These are phyloP conservation scores for Ganoderma lingzhi DNA, from an alignment of 1,284 basidiomycete genomes.

Conservation along the genomic window DNA sequence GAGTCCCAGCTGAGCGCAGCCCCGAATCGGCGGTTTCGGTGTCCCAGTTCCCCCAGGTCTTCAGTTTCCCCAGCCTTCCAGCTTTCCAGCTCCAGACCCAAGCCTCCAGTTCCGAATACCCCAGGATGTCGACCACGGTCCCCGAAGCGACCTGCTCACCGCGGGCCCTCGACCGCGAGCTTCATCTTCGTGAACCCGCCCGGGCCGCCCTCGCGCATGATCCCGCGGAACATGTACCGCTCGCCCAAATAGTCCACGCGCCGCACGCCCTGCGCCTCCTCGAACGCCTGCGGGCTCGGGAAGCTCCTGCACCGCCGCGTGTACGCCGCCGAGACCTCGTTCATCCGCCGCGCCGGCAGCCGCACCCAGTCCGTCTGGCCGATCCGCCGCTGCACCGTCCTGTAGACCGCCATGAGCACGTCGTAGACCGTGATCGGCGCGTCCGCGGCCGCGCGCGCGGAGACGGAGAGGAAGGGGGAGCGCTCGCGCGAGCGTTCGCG, in stretches of 20 bases:
- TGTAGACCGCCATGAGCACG: constrained; percentile 60
- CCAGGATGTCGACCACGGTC: not conserved
- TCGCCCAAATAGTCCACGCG: constrained; percentile 61
- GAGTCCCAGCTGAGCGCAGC: constrained; percentile 3
- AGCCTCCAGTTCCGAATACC: not conserved
- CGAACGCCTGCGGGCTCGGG: constrained; percentile 48
- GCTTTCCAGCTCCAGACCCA: not conserved
- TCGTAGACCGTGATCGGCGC: constrained; percentile 65
- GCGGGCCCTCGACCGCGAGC: constrained; percentile 42
- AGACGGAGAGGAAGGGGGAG: constrained; percentile 38
- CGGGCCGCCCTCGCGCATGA: constrained; percentile 49
- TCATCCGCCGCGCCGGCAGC: constrained; percentile 49
- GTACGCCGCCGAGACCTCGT: constrained; percentile 60
- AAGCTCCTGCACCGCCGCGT: constrained; percentile 57
- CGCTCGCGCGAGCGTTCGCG: constrained; percentile 40
- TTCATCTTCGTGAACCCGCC: constrained; percentile 50
- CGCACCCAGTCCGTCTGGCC: constrained; percentile 63
- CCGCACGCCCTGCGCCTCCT: constrained; percentile 55
- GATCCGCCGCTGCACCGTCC: constrained; percentile 59
- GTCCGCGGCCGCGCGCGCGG: constrained; percentile 21
- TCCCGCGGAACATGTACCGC: constrained; percentile 60
- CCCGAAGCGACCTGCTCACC: not conserved
- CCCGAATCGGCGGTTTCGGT: not conserved
- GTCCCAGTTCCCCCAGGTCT: not conserved
- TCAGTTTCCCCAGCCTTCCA: constrained; percentile 3